Evolutionary conservation across 441 rosid genomes (phyloP).

Genomic region (Populus tomentosa): DNA sequence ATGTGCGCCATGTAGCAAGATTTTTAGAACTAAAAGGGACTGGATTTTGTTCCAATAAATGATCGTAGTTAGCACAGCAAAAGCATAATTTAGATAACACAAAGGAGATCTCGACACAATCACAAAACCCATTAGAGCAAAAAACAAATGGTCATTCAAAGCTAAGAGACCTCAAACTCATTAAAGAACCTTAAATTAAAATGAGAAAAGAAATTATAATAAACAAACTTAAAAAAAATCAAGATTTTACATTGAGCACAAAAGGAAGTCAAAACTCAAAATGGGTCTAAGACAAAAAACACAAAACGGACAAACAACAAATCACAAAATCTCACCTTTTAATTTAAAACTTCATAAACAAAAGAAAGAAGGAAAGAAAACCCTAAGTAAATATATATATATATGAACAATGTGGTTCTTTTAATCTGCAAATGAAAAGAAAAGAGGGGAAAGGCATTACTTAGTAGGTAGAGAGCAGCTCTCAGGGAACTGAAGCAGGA

Average conservation of each 20-base stretch:
- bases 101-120: background rate
- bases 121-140: background rate
- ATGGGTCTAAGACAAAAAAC: background rate
- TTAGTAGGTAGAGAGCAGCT: constrained; percentile 22
- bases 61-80: background rate
- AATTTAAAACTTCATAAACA: background rate
- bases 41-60: background rate
- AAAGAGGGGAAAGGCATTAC: constrained; percentile 11
- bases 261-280: background rate
- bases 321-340: background rate
- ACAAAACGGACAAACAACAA: background rate
- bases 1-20: background rate
- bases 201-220: background rate
- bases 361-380: background rate
- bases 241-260: background rate
- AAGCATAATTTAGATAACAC: background rate
- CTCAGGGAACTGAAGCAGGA: constrained; percentile 13
- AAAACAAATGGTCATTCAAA: background rate
- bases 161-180: background rate
- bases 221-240: background rate
- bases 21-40: background rate
- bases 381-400: no score
- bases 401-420: background rate
- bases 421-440: background rate
- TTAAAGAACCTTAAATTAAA: background rate